Evolutionary conservation across 2,329 filamentous ascomycete species (phyloP).

Genomic region (Epichloe festucae): DNA sequence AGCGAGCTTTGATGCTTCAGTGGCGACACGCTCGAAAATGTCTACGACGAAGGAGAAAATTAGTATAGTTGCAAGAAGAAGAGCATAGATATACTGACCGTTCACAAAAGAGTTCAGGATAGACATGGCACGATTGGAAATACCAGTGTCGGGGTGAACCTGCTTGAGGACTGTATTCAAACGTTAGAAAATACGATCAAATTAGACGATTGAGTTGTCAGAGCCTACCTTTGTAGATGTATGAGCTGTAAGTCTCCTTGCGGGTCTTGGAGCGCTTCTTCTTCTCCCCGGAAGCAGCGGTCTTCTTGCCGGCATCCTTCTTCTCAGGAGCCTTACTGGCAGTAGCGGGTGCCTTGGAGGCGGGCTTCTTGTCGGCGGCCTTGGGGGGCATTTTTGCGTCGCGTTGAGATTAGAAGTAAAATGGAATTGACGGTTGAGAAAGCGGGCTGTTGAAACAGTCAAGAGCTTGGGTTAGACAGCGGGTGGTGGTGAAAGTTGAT

Average conservation of each 20-base stretch:
- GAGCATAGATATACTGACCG: slow-evolving; percentile 40
- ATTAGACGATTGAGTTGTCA: background rate
- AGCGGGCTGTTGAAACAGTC: slow-evolving; percentile 5
- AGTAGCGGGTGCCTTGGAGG: slow-evolving; percentile 83
- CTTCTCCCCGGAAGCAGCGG: slow-evolving; percentile 89
- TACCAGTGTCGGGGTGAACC: slow-evolving; percentile 99
- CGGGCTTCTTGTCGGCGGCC: slow-evolving; percentile 97
- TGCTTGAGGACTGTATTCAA: slow-evolving; percentile 77
- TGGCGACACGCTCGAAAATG: slow-evolving; percentile 98
- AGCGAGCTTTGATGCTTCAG: slow-evolving; percentile 96
- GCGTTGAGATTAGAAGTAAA: slow-evolving; percentile 6
- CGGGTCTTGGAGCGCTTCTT: slow-evolving; percentile 99
- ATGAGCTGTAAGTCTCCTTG: slow-evolving; percentile 99
- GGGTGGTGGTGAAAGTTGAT: slow-evolving; percentile 29
- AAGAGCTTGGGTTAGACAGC: slow-evolving; percentile 20
- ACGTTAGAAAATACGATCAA: background rate
- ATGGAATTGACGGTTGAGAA: slow-evolving; percentile 6
- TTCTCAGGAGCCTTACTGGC: slow-evolving; percentile 67
- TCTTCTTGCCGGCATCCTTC: slow-evolving; percentile 99
- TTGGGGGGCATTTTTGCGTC: slow-evolving; percentile 86
- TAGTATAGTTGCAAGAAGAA: background rate
- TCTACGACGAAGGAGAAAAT: slow-evolving; percentile 36
- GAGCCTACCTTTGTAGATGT: slow-evolving; percentile 94
- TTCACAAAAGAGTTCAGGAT: slow-evolving; percentile 99
- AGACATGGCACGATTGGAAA: slow-evolving; percentile 99